phyloP scores from a whole-genome alignment of 257 asterid genomes.

The Gentiana macrophylla region DNA sequence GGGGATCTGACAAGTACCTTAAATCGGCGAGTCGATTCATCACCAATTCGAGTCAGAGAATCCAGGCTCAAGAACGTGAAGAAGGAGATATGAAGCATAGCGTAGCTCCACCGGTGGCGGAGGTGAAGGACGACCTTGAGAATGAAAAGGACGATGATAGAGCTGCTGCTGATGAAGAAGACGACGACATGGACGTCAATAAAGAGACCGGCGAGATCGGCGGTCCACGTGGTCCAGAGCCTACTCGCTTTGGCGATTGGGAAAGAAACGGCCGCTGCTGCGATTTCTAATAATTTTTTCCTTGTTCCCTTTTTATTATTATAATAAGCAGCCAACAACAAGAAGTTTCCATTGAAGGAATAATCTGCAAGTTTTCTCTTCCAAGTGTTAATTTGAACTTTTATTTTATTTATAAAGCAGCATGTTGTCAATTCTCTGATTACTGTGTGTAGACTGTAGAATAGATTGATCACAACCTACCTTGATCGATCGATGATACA shows the following conservation, averaged over 20 bases:
- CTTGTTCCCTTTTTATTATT: not conserved
- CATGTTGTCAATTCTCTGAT: no score
- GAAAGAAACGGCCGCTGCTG: constrained; percentile 80
- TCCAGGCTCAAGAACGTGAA: constrained; percentile 24
- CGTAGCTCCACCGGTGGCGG: constrained; percentile 10
- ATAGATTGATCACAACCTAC: constrained; percentile 27
- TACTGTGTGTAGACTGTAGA: no score
- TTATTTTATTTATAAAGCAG: no score
- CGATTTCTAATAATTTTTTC: constrained; percentile 53
- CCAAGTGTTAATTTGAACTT: constrained; percentile 30
- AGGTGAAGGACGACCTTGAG: constrained; percentile 15
- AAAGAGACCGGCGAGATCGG: constrained; percentile 60
- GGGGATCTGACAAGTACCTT: constrained; percentile 6
- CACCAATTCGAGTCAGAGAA: constrained; percentile 35
- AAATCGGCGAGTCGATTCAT: constrained; percentile 28
- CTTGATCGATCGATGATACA: constrained; percentile 27
- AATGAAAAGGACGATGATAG: constrained; percentile 16
- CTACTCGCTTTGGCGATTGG: constrained; percentile 92
- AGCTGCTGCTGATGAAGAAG: constrained; percentile 1
- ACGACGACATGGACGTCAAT: constrained; percentile 21
- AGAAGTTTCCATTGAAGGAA: constrained; percentile 8
- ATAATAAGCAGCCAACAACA: no score
- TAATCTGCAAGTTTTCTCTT: constrained; percentile 33
- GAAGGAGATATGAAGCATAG: constrained; percentile 4
- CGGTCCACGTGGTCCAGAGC: constrained; percentile 89